Evolutionary conservation across 2,329 filamentous ascomycete species (phyloP).

Genomic region (Fonsecaea multimorphosa): DNA sequence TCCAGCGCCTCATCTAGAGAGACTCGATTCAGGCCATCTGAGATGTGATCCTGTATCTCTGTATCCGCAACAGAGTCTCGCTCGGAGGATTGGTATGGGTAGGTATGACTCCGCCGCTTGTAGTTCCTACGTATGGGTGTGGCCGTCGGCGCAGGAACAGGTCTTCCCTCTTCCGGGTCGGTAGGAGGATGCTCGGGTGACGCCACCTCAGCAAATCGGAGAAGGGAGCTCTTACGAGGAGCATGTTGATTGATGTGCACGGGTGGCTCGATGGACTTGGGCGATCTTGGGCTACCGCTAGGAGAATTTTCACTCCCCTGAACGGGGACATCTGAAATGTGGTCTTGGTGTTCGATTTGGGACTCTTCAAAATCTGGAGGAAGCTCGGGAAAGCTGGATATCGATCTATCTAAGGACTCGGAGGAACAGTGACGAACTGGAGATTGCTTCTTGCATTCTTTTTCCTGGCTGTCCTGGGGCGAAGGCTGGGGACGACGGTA

Average conservation of each 20-base stretch:
- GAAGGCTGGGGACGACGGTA: conserved; percentile 1
- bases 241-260: conserved; percentile 32
- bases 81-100: conserved; percentile 31
- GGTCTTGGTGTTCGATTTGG: not conserved
- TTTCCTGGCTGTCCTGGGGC: not conserved
- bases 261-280: conserved; percentile 4
- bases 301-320: not conserved
- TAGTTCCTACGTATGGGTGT: conserved; percentile 16
- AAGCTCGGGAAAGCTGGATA: conserved; percentile 10
- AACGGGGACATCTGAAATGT: not conserved
- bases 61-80: conserved; percentile 17
- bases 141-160: not conserved
- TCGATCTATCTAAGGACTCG: not conserved
- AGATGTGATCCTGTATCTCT: conserved; percentile 7
- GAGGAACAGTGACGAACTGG: not conserved
- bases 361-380: not conserved
- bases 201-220: conserved; percentile 34
- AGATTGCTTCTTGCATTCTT: not conserved
- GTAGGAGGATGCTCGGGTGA: conserved; percentile 27
- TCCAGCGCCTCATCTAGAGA: conserved; percentile 10
- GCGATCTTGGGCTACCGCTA: conserved; percentile 12
- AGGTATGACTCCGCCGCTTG: conserved; percentile 30
- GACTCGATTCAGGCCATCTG: conserved; percentile 20
- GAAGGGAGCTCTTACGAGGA: conserved; percentile 38
- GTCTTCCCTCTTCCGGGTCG: conserved; percentile 7